Base-by-base conservation (phyloP, 495 filamentous ascomycete genomes). In the Penicillium coprophilum region DNA sequence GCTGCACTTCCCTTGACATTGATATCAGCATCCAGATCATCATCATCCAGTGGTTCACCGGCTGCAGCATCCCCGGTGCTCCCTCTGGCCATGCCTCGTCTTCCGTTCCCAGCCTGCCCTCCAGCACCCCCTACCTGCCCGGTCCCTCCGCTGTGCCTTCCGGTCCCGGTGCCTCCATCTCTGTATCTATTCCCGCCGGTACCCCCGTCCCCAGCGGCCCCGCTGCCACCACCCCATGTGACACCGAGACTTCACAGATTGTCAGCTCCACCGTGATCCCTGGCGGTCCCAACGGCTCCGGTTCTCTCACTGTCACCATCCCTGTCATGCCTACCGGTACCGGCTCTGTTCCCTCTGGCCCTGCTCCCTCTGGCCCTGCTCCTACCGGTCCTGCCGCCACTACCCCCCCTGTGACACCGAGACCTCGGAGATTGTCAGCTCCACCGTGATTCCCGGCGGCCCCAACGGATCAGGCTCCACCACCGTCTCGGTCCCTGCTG, bases 21-120 rank as follows among this genome's bases (percentile, higher is more conserved):
- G 62, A 63, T 40, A 38, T 65, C 20, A 63, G 48, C 60, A 63
- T 78, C 44, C 65, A 76, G 48, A 66, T 71, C 24, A 75, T 77
- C 59, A 67, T 78, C 46, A 66, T 70, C 40, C 59, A 71, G 56
- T 77, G 73, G 75, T 64, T 76, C 60, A 73, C 67, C 45, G 76
- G 76, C 55, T 71, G 70, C 66, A 65, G 62, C 61, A 60, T 69
- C 44, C 58, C 67, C 19, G 65, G 71, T 49, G 54, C 64, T 28
- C 55, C 62, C 21, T 53, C 66, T 23, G 46, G 56, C 59, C 50
- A 53, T 50, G 34, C 40, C 46, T 57, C 61, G 24, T 54, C 61
- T 20, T 57, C 61, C 28, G 61, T 66, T 20, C 58, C 63, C 53
- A 63, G 62, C 60, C 53, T 63, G 40, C 55, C 66, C 32, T 54